Conservation (phyloP, 176 grass and related monocot genomes). For the Juncus effusus region DNA sequence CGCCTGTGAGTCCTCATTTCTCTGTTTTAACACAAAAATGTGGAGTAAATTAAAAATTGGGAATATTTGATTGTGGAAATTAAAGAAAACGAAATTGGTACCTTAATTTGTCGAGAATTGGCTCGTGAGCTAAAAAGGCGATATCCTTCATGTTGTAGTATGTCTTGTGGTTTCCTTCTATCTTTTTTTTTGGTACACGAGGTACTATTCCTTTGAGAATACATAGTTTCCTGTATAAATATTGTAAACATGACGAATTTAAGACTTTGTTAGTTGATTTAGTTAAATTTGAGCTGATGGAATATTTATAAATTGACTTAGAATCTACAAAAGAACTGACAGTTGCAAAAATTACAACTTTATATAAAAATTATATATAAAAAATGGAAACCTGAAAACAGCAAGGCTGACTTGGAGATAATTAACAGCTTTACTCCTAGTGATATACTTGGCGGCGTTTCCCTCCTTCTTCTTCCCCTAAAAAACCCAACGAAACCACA, state of each 20-base stretch:
- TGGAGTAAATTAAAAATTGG: not conserved
- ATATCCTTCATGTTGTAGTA: constrained; percentile 98
- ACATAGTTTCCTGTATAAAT: constrained; percentile 74
- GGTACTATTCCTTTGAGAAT: constrained; percentile 93
- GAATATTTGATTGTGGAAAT: not conserved
- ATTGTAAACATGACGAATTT: not conserved
- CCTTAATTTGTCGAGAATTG: constrained; percentile 79
- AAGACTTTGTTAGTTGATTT: not conserved
- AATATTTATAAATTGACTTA: no score
- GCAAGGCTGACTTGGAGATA: constrained; percentile 73
- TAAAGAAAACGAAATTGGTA: constrained; percentile 16
- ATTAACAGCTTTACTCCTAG: constrained; percentile 77
- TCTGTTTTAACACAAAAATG: constrained; percentile 30
- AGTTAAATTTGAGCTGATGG: no score
- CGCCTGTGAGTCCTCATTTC: constrained; percentile 59
- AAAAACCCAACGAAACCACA: not conserved
- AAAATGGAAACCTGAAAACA: constrained; percentile 52
- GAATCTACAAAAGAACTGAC: not conserved
- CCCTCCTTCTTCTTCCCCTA: constrained; percentile 99
- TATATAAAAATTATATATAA: not conserved
- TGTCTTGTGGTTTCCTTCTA: constrained; percentile 93
- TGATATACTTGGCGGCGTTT: constrained; percentile 93
- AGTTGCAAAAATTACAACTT: not conserved
- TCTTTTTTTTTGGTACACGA: constrained; percentile 84
- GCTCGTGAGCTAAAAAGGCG: constrained; percentile 62